Base-by-base conservation (phyloP, 495 filamentous ascomycete species). In the Penicillium diatomitis region DNA sequence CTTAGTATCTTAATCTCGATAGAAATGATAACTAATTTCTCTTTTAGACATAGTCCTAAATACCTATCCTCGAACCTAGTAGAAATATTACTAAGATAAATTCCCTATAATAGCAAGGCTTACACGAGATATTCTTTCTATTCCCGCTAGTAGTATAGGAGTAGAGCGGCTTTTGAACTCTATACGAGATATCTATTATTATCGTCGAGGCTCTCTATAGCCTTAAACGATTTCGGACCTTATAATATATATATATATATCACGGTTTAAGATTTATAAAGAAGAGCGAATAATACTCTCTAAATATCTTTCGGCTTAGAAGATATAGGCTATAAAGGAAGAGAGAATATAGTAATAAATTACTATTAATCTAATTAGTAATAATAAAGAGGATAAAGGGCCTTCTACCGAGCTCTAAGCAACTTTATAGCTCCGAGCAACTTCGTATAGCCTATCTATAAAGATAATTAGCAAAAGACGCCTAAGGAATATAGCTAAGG, bases 121-220 rank as follows among this genome's bases (percentile, higher is more conserved):
- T 35, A 40, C 50, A 0, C 42, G 48, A 3, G 54, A 57, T 44
- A 9, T 50, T 4, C 39, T 53, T 8, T 47, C 47, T 2, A 44
- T 48, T 39, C 54, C 44, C 0, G 54, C 47, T 9, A 50, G 32
- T 37, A 47, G 50, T 28, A 30, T 42, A 7, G 50, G 50, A 0
- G 47, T 53, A 27, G 50, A 57, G 30, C 38, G 50, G 8, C 46
- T 57, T 2, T 57, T 57, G 8, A 57, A 57, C 38, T 44, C 38
- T 48, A 50, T 50, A 1, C 50, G 50, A 0, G 47, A 57, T 52
- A 30, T 57, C 8, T 57, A 48, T 6, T 42, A 53, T 10, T 57
- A 57, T 30, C 47, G 54, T 1, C 47, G 50, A 10, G 44, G 47
- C 32, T 44, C 35, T 2, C 6, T 46, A 10, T 37, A 45, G 9